Base-by-base conservation (phyloP, 2,329 filamentous ascomycete genomes). In the Fulvia fulva region DNA sequence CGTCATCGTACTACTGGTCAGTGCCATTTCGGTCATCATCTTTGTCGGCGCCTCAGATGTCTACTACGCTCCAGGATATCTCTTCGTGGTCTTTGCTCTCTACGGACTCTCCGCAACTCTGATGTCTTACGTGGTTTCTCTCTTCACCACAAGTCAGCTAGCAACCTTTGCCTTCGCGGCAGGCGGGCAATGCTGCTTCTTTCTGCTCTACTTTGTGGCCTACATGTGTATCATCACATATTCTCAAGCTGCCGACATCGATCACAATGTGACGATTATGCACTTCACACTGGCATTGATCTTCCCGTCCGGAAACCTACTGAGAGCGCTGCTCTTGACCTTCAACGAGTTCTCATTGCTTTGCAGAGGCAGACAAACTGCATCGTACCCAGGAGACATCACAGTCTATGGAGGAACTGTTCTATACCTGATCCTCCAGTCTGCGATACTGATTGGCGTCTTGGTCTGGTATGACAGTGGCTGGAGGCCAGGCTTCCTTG, bases 291-390 rank as follows among this genome's bases (percentile, higher is more conserved):
- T 95, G 22, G 87, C 87, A 0, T 77, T 84, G 0, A 78, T 96
- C 50, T 86, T 90, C 1, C 92, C 92, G 0, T 85, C 93, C 49
- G 89, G 87, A 1, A 94, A 87, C 46, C 78, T 93, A 12, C 78
- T 90, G 21, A 81, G 90, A 58, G 81, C 89, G 0, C 74, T 97
- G 32, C 89, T 96, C 65, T 76, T 95, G 3, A 80, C 87, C 0
- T 80, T 96, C 52, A 97, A 97, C 70, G 78, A 92, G 2, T 96
- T 97, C 73, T 91, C 89, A 1, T 81, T 90, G 0, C 82, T 90
- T 1, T 97, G 92, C 70, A 69, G 75, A 37, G 80, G 83, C 30
- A 86, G 82, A 25, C 77, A 83, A 21, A 74, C 91, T 21, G 84
- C 86, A 1, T 77, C 79, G 0, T 87, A 90, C 63, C 89, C 91